Base-by-base conservation (phyloP, 2,329 filamentous ascomycete genomes). In the Cercospora sp. region DNA sequence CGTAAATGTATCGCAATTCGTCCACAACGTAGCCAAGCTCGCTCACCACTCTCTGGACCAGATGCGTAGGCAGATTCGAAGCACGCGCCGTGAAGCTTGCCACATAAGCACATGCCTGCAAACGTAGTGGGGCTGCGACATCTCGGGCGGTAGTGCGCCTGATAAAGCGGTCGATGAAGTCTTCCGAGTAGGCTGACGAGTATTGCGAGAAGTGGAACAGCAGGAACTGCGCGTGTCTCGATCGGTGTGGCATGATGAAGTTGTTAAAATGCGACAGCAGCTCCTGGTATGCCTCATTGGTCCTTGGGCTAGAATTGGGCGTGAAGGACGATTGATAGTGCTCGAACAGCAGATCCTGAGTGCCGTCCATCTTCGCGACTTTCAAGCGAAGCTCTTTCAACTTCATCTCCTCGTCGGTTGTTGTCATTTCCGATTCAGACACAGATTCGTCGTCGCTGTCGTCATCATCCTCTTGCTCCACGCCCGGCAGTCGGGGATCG, bases 161-260 rank as follows among this genome's bases (percentile, higher is more conserved):
- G 42, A 91, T 89, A 16, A 92, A 92, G 66, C 87, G 87, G 79
- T 97, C 93, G 53, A 92, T 90, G 76, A 98, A 98, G 60, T 89
- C 87, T 75, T 95, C 92, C 67, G 92, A 90, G 59, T 97, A 87
- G 55, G 87, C 85, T 31, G 91, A 89, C 8, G 92, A 91, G 67
- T 87, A 87, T 79, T 99, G 94, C 16, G 92, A 91, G 77, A 96
- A 97, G 80, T 97, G 94, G 80, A 99, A 99, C 61, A 98, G 86
- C 59, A 99, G 87, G 75, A 98, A 99, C 76, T 99, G 95, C 0
- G 93, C 93, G 78, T 98, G 94, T 36, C 95, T 90, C 26, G 93
- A 96, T 73, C 93, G 92, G 13, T 93, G 96, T 3, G 94, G 93
- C 31, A 99, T 86, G 67, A 99, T 93, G 75, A 93, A 92, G 77